phyloP scores from a whole-genome alignment of 2,329 filamentous ascomycete species.

The Fusarium sp. region DNA sequence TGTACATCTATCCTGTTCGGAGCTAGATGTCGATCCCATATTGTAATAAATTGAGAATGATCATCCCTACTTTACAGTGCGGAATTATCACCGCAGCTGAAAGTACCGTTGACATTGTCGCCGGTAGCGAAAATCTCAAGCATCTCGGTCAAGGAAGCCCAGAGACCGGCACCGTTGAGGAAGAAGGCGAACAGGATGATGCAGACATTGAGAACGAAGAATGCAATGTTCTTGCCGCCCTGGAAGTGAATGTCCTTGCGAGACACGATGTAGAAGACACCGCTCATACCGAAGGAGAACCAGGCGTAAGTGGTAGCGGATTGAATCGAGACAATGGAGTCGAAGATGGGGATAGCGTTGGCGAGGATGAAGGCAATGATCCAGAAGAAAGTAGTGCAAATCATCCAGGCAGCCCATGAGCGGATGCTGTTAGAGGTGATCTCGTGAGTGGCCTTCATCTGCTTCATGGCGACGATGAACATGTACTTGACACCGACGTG shows the following conservation, averaged over 20 bases:
- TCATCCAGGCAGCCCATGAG: slow-evolving; percentile 44
- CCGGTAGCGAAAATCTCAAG: slow-evolving; percentile 21
- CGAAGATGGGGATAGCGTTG: slow-evolving; percentile 42
- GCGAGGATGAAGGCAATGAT: slow-evolving; percentile 36
- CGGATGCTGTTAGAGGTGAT: slow-evolving; percentile 23
- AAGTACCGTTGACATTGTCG: slow-evolving; percentile 10
- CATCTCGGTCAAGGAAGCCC: slow-evolving; percentile 34
- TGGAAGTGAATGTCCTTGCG: background rate
- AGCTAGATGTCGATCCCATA: background rate
- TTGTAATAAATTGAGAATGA: background rate
- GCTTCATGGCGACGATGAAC: slow-evolving; percentile 18
- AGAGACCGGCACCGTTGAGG: slow-evolving; percentile 33
- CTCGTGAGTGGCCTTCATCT: slow-evolving; percentile 17
- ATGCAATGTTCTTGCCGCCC: slow-evolving; percentile 11
- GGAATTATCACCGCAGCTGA: slow-evolving; percentile 27
- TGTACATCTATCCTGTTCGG: background rate
- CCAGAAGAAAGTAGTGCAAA: slow-evolving; percentile 32
- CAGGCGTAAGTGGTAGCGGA: slow-evolving; percentile 38
- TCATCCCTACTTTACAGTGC: background rate
- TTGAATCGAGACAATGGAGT: slow-evolving; percentile 39
- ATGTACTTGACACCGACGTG: slow-evolving; percentile 41
- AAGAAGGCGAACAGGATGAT: slow-evolving; percentile 33
- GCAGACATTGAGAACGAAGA: slow-evolving; percentile 26
- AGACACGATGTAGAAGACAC: slow-evolving; percentile 16
- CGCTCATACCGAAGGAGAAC: slow-evolving; percentile 37